Percentiles rank a stretch among this genome's conserved stretches.
phyloP scores from a whole-genome alignment of 2,329 filamentous ascomycete genomes.

The Aspergillus sp. region DNA sequence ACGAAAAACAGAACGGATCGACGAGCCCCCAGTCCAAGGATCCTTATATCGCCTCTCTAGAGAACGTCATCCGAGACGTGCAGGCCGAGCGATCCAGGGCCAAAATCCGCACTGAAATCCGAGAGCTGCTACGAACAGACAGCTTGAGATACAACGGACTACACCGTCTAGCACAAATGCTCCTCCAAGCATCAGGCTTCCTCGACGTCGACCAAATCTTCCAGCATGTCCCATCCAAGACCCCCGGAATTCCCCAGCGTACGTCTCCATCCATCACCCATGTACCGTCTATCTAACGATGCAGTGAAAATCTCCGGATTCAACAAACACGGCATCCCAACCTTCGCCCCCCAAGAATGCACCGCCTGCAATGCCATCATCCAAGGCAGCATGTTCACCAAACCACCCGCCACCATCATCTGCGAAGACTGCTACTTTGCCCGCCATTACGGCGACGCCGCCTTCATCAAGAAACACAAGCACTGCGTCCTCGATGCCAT shows the following conservation, averaged over 20 bases:
- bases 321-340: background rate
- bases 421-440: constrained; percentile 37
- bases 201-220: constrained; percentile 42
- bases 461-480: constrained; percentile 35
- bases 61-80: background rate
- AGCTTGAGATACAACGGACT: background rate
- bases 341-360: constrained; percentile 12
- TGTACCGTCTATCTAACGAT: background rate
- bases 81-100: constrained; percentile 5
- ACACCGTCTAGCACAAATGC: constrained; percentile 26
- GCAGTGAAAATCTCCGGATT: background rate
- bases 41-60: background rate
- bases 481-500: constrained; percentile 30
- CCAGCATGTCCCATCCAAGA: constrained; percentile 31
- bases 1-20: background rate
- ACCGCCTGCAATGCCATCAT: constrained; percentile 19
- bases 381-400: constrained; percentile 26
- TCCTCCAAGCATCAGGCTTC: constrained; percentile 35
- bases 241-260: constrained; percentile 21
- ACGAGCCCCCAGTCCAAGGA: no score
- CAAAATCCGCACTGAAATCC: background rate
- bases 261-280: background rate
- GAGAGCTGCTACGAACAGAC: background rate
- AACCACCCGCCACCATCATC: constrained; percentile 13
- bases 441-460: constrained; percentile 24